Evolutionary conservation across 192 early-diverging fungal genomes (phyloP).

Genomic region (Rhizophlyctis rosea): DNA sequence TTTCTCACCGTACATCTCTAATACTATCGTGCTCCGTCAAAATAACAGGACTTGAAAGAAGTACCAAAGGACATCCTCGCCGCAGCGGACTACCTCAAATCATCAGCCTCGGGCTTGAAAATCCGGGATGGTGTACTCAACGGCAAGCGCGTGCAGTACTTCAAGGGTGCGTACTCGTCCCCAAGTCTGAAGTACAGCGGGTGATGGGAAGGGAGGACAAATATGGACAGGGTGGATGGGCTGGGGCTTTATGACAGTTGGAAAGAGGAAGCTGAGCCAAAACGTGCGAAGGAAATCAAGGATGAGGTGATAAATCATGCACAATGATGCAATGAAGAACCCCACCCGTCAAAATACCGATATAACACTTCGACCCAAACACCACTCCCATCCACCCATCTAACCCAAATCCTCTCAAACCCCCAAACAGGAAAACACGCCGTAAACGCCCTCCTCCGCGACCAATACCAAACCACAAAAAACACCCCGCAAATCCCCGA

Average conservation of each 20-base stretch:
- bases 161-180: conserved; percentile 64
- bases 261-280: background rate
- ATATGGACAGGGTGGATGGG: background rate
- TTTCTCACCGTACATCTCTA: too few relatives aligned
- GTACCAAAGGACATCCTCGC: conserved; percentile 22
- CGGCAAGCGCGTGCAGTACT: conserved; percentile 87
- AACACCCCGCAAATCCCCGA: conserved; percentile 50
- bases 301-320: too few relatives aligned
- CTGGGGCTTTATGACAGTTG: background rate
- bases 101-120: conserved; percentile 68
- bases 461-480: conserved; percentile 41
- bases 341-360: too few relatives aligned
- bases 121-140: conserved; percentile 83
- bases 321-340: too few relatives aligned
- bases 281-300: too few relatives aligned
- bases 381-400: background rate
- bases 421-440: conserved; percentile 58
- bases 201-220: background rate
- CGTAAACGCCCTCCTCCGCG: conserved; percentile 61
- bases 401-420: background rate
- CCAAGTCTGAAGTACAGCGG: background rate
- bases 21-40: too few relatives aligned
- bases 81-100: conserved; percentile 77
- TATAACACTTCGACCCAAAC: too few relatives aligned
- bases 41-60: conserved; percentile 15